Evolutionary conservation across 768 basidiomycete species (phyloP).

Genomic region (Clathrus columnatus): DNA sequence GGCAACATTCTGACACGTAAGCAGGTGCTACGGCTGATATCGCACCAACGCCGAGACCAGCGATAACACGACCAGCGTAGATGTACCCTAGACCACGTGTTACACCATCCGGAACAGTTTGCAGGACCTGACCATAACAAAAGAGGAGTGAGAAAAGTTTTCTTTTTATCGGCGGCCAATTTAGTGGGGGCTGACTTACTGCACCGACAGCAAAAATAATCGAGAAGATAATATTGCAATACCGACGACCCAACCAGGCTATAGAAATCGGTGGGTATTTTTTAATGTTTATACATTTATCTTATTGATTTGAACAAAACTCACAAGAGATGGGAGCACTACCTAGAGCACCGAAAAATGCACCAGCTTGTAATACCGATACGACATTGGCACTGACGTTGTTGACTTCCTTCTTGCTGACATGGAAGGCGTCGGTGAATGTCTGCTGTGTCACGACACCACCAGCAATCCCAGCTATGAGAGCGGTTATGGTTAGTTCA

Average conservation of each 20-base stretch:
- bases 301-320: constrained; percentile 13
- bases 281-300: no score
- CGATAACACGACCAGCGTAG: constrained; percentile 72
- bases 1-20: constrained; percentile 80
- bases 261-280: no score
- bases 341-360: constrained; percentile 78
- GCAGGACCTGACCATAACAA: constrained; percentile 42
- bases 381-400: constrained; percentile 74
- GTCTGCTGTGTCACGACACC: constrained; percentile 58
- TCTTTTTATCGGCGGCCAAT: neutral
- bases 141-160: constrained; percentile 9
- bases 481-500: constrained; percentile 7
- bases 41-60: constrained; percentile 74
- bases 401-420: constrained; percentile 25
- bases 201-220: constrained; percentile 65
- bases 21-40: constrained; percentile 81
- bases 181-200: constrained; percentile 32
- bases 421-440: constrained; percentile 57
- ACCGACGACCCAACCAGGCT: constrained; percentile 61
- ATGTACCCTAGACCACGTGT: constrained; percentile 54
- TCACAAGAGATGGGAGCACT: constrained; percentile 63
- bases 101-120: constrained; percentile 52
- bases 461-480: constrained; percentile 44
- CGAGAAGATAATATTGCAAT: constrained; percentile 52
- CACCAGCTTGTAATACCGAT: constrained; percentile 78